Conservation (phyloP, 768 basidiomycete genomes). For the Fistulinella prunicolor region DNA sequence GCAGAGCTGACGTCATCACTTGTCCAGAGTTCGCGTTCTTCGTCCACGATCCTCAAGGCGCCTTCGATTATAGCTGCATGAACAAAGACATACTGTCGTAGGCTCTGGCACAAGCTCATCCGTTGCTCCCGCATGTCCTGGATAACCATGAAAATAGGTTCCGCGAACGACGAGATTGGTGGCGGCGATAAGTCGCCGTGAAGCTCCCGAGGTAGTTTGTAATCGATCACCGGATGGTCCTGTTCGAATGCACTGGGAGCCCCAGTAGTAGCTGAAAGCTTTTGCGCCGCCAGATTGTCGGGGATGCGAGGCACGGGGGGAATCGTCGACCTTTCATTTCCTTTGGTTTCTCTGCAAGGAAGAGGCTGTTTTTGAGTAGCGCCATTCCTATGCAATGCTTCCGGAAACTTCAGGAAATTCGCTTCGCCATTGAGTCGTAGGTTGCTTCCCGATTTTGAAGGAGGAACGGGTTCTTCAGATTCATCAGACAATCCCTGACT, state of each 20-base stretch:
- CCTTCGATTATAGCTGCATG: conserved; percentile 85
- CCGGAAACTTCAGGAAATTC: not conserved
- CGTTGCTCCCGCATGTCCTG: conserved; percentile 95
- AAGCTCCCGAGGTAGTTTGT: conserved; percentile 59
- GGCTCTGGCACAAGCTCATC: conserved; percentile 94
- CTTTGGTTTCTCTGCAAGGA: not conserved
- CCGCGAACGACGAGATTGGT: conserved; percentile 57
- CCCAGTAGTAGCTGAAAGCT: not conserved
- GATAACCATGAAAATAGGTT: conserved; percentile 78
- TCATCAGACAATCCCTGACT: conserved; percentile 4
- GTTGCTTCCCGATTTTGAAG: not conserved
- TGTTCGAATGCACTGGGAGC: conserved; percentile 3
- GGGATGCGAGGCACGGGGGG: not conserved
- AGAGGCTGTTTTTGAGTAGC: not conserved
- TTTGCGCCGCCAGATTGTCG: conserved; percentile 1
- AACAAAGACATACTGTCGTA: conserved; percentile 93
- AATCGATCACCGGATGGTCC: conserved; percentile 41
- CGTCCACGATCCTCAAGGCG: conserved; percentile 71
- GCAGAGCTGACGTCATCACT: conserved; percentile 22
- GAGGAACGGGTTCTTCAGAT: conserved; percentile 1
- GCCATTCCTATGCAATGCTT: not conserved
- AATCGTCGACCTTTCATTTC: not conserved
- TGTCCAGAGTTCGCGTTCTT: conserved; percentile 48
- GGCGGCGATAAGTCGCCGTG: conserved; percentile 55
- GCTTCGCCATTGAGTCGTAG: conserved; percentile 4